Base-by-base conservation (phyloP, 345 rosid species). In the Corchorus capsularis region DNA sequence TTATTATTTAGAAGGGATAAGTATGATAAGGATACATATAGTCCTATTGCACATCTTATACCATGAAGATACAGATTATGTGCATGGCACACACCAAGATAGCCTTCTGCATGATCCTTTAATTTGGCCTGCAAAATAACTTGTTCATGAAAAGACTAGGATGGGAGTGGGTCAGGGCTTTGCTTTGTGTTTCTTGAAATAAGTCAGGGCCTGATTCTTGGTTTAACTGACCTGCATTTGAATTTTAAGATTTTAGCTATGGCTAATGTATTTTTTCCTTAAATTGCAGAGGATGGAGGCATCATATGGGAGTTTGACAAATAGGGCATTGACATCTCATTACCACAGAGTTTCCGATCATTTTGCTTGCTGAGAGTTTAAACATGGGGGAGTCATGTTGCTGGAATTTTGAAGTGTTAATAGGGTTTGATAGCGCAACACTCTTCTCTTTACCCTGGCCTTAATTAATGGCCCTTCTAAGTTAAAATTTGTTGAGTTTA, bases 241-340 rank as follows among this genome's bases (percentile, higher is more conserved):
- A 0, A 5, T 17, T 47, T 49, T 47, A 55, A 49, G 41, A 5
- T 68, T 5, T n/a, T 3, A 12, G 35, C 37, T 67, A 61, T 35
- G 46, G 53, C 49, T 65, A 63, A 78, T n/a, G 16, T 19, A 37
- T 67, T 46, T 75, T 79, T 56, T 10, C 34, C 73, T 76, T 71
- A 57, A 66, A 7, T 85, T 75, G 55, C 84, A 86, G 94, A 88
- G 85, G 89, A 83, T 79, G 89, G 90, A 81, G 91, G 90, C 20
- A 66, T 86, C 52, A 62, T 88, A 76, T 88, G 90, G 92, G 91
- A 87, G 74, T 85, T 88, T 1, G 88, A 88, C 83, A 86, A 88
- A 72, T 90, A 86, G 56, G 37, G 71, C 43, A 56, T 65, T 65
- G 49, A 41, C 57, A 11, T 32, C 74, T 32, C 74, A 45, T 19